Evolutionary conservation across 1,284 basidiomycete genomes (phyloP), one percentile per base, ranked within the genome.

Genomic region (Naganishia albida): DNA sequence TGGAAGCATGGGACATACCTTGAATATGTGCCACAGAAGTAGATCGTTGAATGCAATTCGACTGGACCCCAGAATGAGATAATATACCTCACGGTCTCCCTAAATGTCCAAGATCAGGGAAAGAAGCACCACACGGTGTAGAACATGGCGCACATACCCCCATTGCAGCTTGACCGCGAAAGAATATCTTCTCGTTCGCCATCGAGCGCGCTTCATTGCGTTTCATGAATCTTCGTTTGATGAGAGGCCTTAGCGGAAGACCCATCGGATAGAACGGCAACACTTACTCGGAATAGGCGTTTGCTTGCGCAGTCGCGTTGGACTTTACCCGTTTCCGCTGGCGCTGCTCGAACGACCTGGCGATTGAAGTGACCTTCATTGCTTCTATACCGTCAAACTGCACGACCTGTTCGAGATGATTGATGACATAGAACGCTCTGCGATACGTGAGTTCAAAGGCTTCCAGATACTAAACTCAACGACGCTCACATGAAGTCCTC

Each of bases 31-130:
- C 75, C 86, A 90, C 76, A 93, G 86, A 43, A 97, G 77, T 2
- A 93, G 77, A 72, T 95, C 91, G 39, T 93, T 85, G 74, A 96
- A 92, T 51, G 93, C 81, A 0, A 87, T 85, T 71, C 92, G 91
- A 1, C 91, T 87, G 68, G 91, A 87, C 50, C 93, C 83, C 69
- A 86, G 68, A 54, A 78, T 73, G 56, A 80, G 78, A 72, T 80
- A 81, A 70, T 81, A 80, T 7, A 81, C 79, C 10, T 79, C 75
- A 13, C 75, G 72, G 7, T 79, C 79, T 15, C 23, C 38, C 57
- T 50, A 18, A 4, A 26, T n/a, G 30, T 18, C 1, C 10, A 2
- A n/a, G 6, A 6, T 13, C n/a, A n/a, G 13, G 25, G 43, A 10
- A 56, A 25, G 23, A 3, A 56, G 25, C 23, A 26, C 3, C 2